Base-by-base conservation (phyloP, 1,139 yeast genomes). In the Meyerozyma smithsonii region DNA sequence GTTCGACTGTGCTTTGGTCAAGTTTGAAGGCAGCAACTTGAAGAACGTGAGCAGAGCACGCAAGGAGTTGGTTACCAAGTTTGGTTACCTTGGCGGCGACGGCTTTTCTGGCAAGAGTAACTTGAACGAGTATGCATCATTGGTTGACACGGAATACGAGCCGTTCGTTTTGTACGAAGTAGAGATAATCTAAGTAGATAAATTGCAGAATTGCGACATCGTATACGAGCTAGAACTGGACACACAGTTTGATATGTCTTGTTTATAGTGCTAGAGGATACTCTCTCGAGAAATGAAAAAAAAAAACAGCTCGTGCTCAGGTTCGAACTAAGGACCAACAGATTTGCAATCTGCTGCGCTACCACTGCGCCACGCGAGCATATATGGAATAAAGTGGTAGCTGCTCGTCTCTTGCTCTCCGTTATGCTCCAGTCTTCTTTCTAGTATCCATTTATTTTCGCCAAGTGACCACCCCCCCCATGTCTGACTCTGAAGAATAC, bases 271-370 rank as follows among this genome's bases (percentile, higher is more conserved):
- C n/a, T n/a, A n/a, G n/a, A n/a, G n/a, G n/a, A n/a, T n/a, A n/a
- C n/a, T n/a, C n/a, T n/a, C n/a, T n/a, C n/a, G n/a, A n/a, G n/a
- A n/a, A n/a, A n/a, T n/a, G n/a, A n/a, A n/a, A n/a, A 18, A 34
- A 34, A 21, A 34, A 12, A 19, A 33, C 42, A 80, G 87, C 86
- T 80, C 77, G 82, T 76, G 73, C 84, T 77, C 87, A 79, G 88
- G 77, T 58, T 81, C 78, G 88, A 81, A 81, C 88, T 79, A 74
- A 77, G 84, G 87, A 81, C 87, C 86, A 80, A 79, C 84, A 81
- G 87, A 81, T 81, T 81, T 81, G 88, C 87, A 81, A 81, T 81
- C 87, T 81, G 84, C 85, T 81, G 86, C 88, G 86, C 86, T 81
- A 81, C 87, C 87, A 77, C 87, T 81, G 86, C 85, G 87, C 87